phyloP scores from a whole-genome alignment of 768 basidiomycete species.

The Leccinellum luteum region DNA sequence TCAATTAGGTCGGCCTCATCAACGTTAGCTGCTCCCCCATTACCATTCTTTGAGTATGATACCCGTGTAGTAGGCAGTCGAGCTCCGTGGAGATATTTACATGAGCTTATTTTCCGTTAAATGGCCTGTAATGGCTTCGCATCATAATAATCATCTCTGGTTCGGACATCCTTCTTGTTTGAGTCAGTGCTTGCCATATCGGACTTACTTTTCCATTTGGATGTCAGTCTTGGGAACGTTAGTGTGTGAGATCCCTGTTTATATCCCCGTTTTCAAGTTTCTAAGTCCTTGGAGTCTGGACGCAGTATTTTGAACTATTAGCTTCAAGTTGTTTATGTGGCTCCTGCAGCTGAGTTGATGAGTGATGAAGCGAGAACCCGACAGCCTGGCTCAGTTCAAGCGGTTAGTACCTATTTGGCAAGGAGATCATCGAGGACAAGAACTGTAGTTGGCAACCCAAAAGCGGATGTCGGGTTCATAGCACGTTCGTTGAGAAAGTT shows the following conservation, averaged over 20 bases:
- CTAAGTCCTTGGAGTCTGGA: too few species aligned
- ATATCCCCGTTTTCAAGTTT: too few species aligned
- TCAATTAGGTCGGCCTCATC: neutral
- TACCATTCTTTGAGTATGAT: neutral
- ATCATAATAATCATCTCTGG: neutral
- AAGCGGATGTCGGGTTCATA: neutral
- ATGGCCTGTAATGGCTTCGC: neutral
- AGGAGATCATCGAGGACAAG: neutral
- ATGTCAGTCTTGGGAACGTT: too few species aligned
- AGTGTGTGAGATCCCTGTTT: too few species aligned
- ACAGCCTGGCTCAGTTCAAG: neutral
- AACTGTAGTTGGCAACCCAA: neutral
- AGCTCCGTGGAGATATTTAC: neutral
- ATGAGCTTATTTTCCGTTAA: neutral
- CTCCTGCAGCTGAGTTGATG: neutral
- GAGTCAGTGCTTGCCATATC: too few species aligned
- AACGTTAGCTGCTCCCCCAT: neutral
- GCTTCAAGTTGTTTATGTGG: too few species aligned
- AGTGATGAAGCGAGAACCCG: too few species aligned
- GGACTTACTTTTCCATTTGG: too few species aligned
- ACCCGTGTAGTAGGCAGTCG: neutral
- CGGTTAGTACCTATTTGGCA: neutral
- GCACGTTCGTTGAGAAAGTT: too few species aligned
- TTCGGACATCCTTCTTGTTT: neutral
- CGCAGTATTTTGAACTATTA: too few species aligned